Percentiles rank a stretch among this genome's conserved stretches.
Conservation (phyloP, 495 filamentous ascomycete genomes). For the Ascodesmis nigricans region DNA sequence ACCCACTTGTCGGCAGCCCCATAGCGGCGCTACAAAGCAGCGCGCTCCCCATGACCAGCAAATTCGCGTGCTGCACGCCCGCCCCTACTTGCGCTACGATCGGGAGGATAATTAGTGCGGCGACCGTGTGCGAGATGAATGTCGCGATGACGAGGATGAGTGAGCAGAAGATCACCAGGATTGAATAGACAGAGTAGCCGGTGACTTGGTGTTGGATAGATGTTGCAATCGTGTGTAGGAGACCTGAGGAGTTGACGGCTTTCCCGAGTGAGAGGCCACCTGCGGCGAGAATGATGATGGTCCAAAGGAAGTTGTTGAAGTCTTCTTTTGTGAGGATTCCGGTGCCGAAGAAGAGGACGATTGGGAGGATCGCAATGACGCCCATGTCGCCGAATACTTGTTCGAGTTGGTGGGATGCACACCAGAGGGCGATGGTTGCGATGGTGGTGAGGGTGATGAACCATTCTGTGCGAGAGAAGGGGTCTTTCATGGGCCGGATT, state of each 20-base stretch:
- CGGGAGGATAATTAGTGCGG: conserved; percentile 82
- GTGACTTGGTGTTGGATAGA: conserved; percentile 51
- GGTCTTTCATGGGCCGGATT: conserved; percentile 68
- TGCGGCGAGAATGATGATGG: conserved; percentile 94
- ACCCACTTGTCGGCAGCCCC: conserved; percentile 85
- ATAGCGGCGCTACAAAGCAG: conserved; percentile 52
- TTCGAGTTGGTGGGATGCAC: conserved; percentile 71
- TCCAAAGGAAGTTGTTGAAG: conserved; percentile 99
- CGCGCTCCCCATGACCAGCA: conserved; percentile 66
- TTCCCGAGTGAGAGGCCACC: conserved; percentile 85
- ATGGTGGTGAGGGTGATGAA: conserved; percentile 74
- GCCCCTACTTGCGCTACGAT: conserved; percentile 69
- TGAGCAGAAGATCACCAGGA: conserved; percentile 64
- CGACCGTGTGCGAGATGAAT: conserved; percentile 95
- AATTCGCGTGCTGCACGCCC: conserved; percentile 71
- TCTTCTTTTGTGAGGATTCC: conserved; percentile 97
- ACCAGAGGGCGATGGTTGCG: conserved; percentile 81
- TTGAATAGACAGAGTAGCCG: conserved; percentile 62
- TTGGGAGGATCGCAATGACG: conserved; percentile 86
- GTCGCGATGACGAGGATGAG: conserved; percentile 87
- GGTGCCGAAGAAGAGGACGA: conserved; percentile 88
- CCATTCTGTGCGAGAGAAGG: conserved; percentile 73
- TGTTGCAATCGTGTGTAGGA: conserved; percentile 72
- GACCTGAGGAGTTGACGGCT: conserved; percentile 75
- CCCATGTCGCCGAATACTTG: conserved; percentile 89